phyloP scores from a whole-genome alignment of 768 basidiomycete species.

The Mycena pura region DNA sequence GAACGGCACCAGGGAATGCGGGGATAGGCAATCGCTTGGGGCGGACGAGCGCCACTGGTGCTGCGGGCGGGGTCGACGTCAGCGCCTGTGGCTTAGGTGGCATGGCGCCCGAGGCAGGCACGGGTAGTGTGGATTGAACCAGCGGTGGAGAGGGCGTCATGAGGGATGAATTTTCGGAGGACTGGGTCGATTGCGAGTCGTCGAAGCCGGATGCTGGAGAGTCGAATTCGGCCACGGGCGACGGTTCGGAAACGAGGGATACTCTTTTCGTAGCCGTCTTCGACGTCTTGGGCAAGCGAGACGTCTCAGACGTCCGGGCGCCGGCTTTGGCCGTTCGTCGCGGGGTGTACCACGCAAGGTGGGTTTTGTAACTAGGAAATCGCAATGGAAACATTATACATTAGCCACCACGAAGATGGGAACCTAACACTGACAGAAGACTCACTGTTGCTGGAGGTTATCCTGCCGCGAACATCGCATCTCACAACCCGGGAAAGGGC shows the following conservation, averaged over 20 bases:
- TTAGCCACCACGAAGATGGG: too few relatives aligned
- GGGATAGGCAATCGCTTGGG: too few relatives aligned
- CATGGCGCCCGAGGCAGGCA: neutral
- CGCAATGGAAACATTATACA: neutral
- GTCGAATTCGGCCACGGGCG: too few relatives aligned
- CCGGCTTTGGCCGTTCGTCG: neutral
- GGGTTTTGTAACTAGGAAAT: slow-evolving; percentile 1
- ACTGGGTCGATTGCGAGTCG: neutral
- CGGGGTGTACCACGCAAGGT: neutral
- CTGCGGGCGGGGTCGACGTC: neutral
- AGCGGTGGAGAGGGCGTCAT: neutral
- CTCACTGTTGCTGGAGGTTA: slow-evolving; percentile 48
- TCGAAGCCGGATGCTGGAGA: slow-evolving; percentile 1
- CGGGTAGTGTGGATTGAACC: neutral
- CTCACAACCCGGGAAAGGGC: slow-evolving; percentile 74
- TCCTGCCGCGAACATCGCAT: slow-evolving; percentile 73
- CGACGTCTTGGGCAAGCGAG: neutral
- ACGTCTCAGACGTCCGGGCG: neutral
- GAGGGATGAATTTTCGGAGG: slow-evolving; percentile 6
- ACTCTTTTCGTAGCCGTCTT: neutral
- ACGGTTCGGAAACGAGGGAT: neutral
- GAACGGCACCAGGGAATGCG: too few relatives aligned
- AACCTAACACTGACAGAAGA: too few relatives aligned
- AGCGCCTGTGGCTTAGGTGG: neutral
- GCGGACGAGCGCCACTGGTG: neutral